Conservation (phyloP, 2,329 filamentous ascomycete species). For the Venturia aucupariae region DNA sequence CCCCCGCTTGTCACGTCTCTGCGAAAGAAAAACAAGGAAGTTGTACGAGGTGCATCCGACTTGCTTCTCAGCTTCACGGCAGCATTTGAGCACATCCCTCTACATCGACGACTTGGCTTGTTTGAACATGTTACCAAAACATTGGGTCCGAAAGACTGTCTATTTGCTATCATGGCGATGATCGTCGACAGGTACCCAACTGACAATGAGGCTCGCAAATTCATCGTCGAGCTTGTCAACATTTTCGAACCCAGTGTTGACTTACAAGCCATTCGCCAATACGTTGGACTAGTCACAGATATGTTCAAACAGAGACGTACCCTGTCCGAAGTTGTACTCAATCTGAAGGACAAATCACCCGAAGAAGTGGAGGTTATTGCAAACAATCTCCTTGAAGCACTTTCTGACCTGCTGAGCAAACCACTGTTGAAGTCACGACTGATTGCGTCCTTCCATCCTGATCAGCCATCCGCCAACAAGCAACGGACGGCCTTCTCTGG, state of each 20-base stretch:
- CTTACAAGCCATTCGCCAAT: slow-evolving; percentile 19
- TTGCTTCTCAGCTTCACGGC: slow-evolving; percentile 92
- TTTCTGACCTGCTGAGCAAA: slow-evolving; percentile 11
- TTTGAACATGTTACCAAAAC: slow-evolving; percentile 81
- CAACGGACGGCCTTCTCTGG: slow-evolving; percentile 9
- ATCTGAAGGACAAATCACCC: slow-evolving; percentile 14
- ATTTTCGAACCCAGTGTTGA: slow-evolving; percentile 67
- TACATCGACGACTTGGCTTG: slow-evolving; percentile 70
- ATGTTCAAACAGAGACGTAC: slow-evolving; percentile 5
- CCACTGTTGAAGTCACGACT: not conserved
- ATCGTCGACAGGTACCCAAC: slow-evolving; percentile 80
- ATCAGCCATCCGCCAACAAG: slow-evolving; percentile 1
- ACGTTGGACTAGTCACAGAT: slow-evolving; percentile 6
- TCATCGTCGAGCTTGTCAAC: slow-evolving; percentile 64
- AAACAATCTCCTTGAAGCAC: slow-evolving; percentile 11
- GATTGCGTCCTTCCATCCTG: slow-evolving; percentile 9
- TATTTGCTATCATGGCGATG: slow-evolving; percentile 82
- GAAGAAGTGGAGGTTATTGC: slow-evolving; percentile 7
- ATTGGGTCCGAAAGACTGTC: slow-evolving; percentile 74
- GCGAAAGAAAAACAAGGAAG: slow-evolving; percentile 64
- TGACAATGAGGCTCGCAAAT: slow-evolving; percentile 64
- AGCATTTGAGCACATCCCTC: slow-evolving; percentile 91
- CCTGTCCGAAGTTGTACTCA: slow-evolving; percentile 34
- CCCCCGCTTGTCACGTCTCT: slow-evolving; percentile 83
- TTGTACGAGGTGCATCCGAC: slow-evolving; percentile 75